phyloP scores from a whole-genome alignment of 164 flowering plant genomes.

The Taxillus chinensis region DNA sequence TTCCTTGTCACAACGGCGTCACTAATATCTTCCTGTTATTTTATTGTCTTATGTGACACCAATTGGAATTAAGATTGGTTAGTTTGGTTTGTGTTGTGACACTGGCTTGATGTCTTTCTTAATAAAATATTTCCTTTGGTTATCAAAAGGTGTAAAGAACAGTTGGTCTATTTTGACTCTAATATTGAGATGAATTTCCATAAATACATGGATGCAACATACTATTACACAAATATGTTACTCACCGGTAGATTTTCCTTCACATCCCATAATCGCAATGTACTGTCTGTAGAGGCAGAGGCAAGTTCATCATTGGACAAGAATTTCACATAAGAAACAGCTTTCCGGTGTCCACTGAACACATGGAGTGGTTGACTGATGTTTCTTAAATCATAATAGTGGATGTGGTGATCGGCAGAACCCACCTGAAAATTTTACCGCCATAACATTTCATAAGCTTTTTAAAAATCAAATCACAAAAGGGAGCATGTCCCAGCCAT shows the following conservation, averaged over 20 bases:
- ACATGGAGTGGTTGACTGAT: slow-evolving; percentile 72
- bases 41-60: no score
- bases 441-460: slow-evolving; percentile 3
- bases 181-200: no score
- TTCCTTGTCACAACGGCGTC: no score
- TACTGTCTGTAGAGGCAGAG: slow-evolving; percentile 98
- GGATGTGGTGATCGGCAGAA: slow-evolving; percentile 92
- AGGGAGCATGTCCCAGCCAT: background rate
- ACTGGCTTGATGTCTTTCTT: no score
- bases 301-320: slow-evolving; percentile 85
- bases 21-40: no score
- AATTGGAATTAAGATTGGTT: no score
- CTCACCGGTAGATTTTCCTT: slow-evolving; percentile 69
- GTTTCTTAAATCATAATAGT: slow-evolving; percentile 89
- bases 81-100: no score
- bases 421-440: slow-evolving; percentile 58
- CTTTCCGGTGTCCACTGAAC: slow-evolving; percentile 80
- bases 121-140: no score
- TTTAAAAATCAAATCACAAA: background rate
- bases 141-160: no score
- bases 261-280: slow-evolving; percentile 93
- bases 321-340: slow-evolving; percentile 97
- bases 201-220: background rate
- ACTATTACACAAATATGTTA: slow-evolving; percentile 3
- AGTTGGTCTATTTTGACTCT: no score